Evolutionary conservation across 768 basidiomycete species (phyloP), one percentile per base, ranked within the genome.

Genomic region (Rhodosporidiobolus odoratus): DNA sequence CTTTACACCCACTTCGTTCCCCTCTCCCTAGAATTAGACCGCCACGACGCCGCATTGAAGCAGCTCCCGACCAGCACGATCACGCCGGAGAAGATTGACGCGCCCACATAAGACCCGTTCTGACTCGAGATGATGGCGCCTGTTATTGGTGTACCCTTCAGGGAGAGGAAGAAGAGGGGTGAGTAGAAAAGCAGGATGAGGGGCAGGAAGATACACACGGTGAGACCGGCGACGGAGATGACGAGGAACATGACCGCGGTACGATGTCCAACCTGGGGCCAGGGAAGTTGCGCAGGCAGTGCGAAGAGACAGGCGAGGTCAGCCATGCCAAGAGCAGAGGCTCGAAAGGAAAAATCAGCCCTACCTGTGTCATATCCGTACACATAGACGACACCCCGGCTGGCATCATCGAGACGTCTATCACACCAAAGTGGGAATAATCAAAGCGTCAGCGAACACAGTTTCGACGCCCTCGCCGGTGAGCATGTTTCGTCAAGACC

Each of bases 191-290:
- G n/a, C n/a, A n/a, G n/a, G n/a, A n/a, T n/a, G n/a, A n/a, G n/a
- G n/a, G n/a, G n/a, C n/a, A n/a, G n/a, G n/a, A 8, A 10, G 21
- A 13, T 4, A 63, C 57, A 30, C 4, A 67, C 66, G 70, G 74
- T 72, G 17, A 80, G 60, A 0, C 74, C 78, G 0, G 77, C 70
- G 47, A 78, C 27, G 0, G 76, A 77, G 34, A 76, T 68, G 37
- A 77, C 47, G 17, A 79, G 53, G 72, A 79, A 77, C 35, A 75
- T 73, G 19, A 72, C 69, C 5, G 77, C 75, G 0, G 76, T 75
- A 0, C 79, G 61, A n/a, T 75, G 61, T 1, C 79, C 79, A 17
- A 80, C 71, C 53, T 79, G 74, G 30, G n/a, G n/a, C n/a, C n/a
- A n/a, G n/a, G n/a, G n/a, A n/a, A n/a, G n/a, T n/a, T n/a, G n/a